Evolutionary conservation across 768 basidiomycete genomes (phyloP), one percentile per base, ranked within the genome.

Genomic region (Gymnopilus dilepis): DNA sequence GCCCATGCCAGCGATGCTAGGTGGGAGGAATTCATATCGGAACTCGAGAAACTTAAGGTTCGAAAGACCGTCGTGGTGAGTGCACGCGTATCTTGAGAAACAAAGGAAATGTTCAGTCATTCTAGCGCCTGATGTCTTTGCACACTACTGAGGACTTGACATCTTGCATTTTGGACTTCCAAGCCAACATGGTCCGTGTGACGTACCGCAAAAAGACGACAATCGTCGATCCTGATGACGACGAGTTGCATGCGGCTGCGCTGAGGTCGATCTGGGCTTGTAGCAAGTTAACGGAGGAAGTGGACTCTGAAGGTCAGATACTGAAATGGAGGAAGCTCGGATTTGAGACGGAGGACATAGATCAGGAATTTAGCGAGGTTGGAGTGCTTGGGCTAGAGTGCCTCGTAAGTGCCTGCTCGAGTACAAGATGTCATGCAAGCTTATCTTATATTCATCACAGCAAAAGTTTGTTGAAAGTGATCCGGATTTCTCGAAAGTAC

Each of bases 141-240:
- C 90, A 92, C 66, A 89, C 87, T 28, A 85, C 87, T 51, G 91
- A 93, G 64, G 93, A 95, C 69, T 77, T 94, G 56, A 87, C 89
- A 6, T 94, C 92, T 0, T 89, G 88, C 60, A 89, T 95, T 48
- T 81, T 95, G 58, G 91, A 95, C 70, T 95, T 95, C 73, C 94
- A 95, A 77, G 88, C 91, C 26, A 94, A 93, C 73, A 84, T 94
- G 60, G 80, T 92, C 57, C 86, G 91, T 38, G 85, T 93, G 28
- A 86, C 85, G 13, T 90, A 91, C 72, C 85, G 89, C 58, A 91
- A 90, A 78, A 94, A 94, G 76, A 90, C 83, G 15, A 91, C 91
- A 2, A 73, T 84, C 22, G 91, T 95, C 17, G 89, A 93, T 67
- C 85, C 89, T 2, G 85, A 87, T 28, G 72, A 73, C 41, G 88